Conservation (phyloP, 2,329 filamentous ascomycete species). For the Fusarium cyanostomum region DNA sequence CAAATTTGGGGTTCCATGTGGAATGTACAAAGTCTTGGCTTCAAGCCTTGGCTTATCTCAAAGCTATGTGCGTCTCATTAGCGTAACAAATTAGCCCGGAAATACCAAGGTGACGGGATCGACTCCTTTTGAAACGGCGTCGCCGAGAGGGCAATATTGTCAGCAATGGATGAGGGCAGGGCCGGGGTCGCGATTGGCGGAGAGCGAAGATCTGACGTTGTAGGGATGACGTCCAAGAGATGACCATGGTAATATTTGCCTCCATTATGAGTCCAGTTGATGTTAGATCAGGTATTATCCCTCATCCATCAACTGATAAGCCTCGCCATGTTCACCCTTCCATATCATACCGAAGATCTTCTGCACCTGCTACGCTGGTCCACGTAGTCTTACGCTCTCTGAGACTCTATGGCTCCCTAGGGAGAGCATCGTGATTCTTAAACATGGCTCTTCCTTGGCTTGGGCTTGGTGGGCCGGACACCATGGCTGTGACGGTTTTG, state of each 20-base stretch:
- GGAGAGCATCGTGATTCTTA: neutral
- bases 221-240: slow-evolving; percentile 22
- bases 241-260: slow-evolving; percentile 5
- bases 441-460: neutral
- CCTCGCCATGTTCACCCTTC: neutral
- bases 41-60: neutral
- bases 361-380: neutral
- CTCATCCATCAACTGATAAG: neutral
- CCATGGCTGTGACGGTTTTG: neutral
- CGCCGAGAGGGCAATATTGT: slow-evolving; percentile 14
- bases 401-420: neutral
- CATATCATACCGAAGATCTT: neutral
- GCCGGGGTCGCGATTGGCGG: slow-evolving; percentile 8
- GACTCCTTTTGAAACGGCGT: slow-evolving; percentile 1
- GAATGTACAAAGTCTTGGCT: neutral
- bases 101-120: neutral
- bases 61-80: neutral
- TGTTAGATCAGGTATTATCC: neutral
- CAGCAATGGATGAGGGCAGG: neutral
- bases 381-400: neutral
- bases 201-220: neutral
- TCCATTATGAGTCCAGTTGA: neutral
- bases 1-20: neutral
- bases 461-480: neutral
- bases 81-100: neutral